Evolutionary conservation across 352 stramenopile genomes (phyloP).

Genomic region (Phytophthora capsici): DNA sequence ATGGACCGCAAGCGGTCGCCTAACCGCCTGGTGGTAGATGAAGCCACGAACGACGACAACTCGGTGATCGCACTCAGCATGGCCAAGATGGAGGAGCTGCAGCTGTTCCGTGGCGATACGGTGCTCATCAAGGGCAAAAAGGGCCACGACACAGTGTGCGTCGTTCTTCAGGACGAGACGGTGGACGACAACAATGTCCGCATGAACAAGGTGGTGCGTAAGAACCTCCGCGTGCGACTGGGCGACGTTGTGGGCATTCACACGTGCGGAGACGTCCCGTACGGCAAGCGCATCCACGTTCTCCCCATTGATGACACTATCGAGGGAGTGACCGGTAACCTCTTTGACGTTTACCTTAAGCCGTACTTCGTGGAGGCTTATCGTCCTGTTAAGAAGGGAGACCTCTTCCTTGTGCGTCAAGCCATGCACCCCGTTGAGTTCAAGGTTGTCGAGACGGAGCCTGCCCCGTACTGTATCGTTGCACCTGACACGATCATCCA

Average conservation of each 20-base stretch:
- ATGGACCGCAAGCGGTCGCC: conserved; percentile 96
- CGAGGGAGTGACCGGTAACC: conserved; percentile 99
- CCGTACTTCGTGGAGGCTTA: conserved; percentile 99
- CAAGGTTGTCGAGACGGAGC: conserved; percentile 99
- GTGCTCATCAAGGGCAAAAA: conserved; percentile 99
- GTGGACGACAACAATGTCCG: conserved; percentile 97
- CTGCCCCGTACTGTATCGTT: conserved; percentile 98
- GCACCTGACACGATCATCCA: conserved; percentile 99
- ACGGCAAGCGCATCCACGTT: conserved; percentile 99
- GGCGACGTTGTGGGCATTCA: conserved; percentile 98
- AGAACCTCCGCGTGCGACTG: conserved; percentile 98
- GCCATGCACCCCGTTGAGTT: conserved; percentile 99
- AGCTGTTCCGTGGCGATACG: conserved; percentile 99
- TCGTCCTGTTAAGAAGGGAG: conserved; percentile 98
- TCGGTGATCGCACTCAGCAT: conserved; percentile 93
- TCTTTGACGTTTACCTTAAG: conserved; percentile 99
- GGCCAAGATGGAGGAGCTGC: conserved; percentile 98
- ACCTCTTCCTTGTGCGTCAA: conserved; percentile 98
- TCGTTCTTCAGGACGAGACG: conserved; percentile 97
- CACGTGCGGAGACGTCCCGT: conserved; percentile 97
- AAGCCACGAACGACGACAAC: conserved; percentile 98
- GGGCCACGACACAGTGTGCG: conserved; percentile 98
- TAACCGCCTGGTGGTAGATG: conserved; percentile 99
- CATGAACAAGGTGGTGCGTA: conserved; percentile 99
- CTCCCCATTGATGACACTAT: conserved; percentile 99